Evolutionary conservation across 768 basidiomycete species (phyloP), one percentile per base, ranked within the genome.

Genomic region (Tylopilus sp.): DNA sequence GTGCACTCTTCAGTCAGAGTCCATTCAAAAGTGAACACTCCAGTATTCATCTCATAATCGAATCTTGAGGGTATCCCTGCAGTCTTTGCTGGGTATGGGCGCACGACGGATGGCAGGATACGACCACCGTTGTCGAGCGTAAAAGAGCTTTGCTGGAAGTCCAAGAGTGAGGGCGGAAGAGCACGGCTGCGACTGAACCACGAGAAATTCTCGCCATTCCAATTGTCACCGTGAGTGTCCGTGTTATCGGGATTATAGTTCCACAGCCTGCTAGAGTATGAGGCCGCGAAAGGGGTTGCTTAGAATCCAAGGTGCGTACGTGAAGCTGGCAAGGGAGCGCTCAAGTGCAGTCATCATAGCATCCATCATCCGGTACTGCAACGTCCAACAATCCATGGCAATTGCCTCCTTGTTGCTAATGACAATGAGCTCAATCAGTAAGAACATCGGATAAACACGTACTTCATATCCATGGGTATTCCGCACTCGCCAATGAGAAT

Each of bases 391-490:
- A 33, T 86, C 86, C 0, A 82, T 80, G 45, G 70, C 60, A 65
- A 96, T 88, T 0, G 91, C 90, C 57, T 83, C 80, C 47, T 80
- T 80, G 34, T 82, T 73, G 66, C 92, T 94, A 12, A 25, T 26
- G 52, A 48, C 25, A 24, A 22, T 48, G 24, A 59, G 49, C 0
- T 33, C 6, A 30, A 17, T 40, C 13, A 24, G 2, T 17, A 37
- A 30, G 29, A 30, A 42, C 17, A 45, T 16, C 22, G 34, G 47
- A 38, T 33, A 12, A 28, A 17, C 3, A 74, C 87, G 38, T 62
- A 94, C 93, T 99, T 98, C 79, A 97, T 83, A 62, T 99, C 97
- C 87, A 98, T 96, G 1, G 96, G 96, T 21, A 98, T 78, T 28
- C 96, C 96, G 57, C 88, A 91, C 69, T 99, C 96, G 19, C 95